phyloP scores from a whole-genome alignment of 73 alveolate genomes.

The Paramecium primaurelia region DNA sequence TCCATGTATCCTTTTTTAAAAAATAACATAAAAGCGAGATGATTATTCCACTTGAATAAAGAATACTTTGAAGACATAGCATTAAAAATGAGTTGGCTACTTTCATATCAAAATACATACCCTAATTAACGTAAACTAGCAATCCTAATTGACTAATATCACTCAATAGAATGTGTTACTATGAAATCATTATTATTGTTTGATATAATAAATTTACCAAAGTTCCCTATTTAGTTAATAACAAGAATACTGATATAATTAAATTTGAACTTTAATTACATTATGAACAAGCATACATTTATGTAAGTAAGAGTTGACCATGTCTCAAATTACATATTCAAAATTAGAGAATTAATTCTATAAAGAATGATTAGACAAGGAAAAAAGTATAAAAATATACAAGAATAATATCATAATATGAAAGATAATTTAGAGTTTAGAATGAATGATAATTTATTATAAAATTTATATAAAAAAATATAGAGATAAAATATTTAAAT shows the following conservation, averaged over 20 bases:
- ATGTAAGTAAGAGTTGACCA: not conserved
- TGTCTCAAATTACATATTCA: not conserved
- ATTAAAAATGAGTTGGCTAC: not conserved
- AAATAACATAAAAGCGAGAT: not conserved
- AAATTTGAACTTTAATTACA: not conserved
- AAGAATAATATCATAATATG: not conserved
- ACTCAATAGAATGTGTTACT: not conserved
- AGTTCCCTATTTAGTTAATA: not conserved
- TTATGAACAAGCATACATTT: not conserved
- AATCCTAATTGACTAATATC: not conserved
- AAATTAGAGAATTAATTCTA: not conserved
- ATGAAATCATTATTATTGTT: not conserved
- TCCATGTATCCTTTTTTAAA: not conserved
- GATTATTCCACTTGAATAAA: not conserved
- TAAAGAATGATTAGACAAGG: not conserved
- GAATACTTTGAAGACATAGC: not conserved
- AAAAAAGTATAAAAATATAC: not conserved
- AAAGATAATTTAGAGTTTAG: not conserved
- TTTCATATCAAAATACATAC: not conserved
- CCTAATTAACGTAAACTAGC: not conserved
- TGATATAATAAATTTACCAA: not conserved
- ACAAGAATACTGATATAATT: not conserved
- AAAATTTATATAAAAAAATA: not conserved
- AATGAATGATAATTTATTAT: not conserved
- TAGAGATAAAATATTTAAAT: not conserved